Evolutionary conservation across 805 yeast species (phyloP), one percentile per base, ranked within the genome.

Genomic region (Pichia ethanolica): DNA sequence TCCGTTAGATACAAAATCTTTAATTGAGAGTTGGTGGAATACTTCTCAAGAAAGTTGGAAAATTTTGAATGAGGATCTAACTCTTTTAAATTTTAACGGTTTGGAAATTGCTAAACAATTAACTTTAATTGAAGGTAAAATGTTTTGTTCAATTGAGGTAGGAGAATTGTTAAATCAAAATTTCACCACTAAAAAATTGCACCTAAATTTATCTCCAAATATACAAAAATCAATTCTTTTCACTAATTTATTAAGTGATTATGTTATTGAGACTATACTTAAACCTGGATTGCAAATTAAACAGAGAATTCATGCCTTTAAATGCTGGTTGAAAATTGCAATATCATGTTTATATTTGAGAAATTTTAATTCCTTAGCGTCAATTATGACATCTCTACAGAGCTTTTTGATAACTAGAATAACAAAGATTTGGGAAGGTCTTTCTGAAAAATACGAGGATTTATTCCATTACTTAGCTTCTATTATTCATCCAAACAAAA

Each of bases 311-410:
- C 72, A 72, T 48, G 74, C 81, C 47, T 62, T 85, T 35, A 81
- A 81, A 56, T 74, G 79, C 12, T 86, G 95, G 95, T 66, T 86
- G 50, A 83, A 83, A 59, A 73, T 86, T 35, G 86, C 89, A 0
- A 71, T 83, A 47, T 82, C 89, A 1, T 82, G 89, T 56, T 71
- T 83, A 39, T 83, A 85, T 58, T 71, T 86, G 62, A 71, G 89
- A 52, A 86, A 86, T 61, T 86, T 81, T 69, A 86, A 86, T 60
- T 82, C 93, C 0, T 69, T 86, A 53, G 90, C 91, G 2, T 83
- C 91, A 1, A 83, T 86, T 42, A 79, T 86, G 69, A 84, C 89
- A 0, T 75, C 89, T 1, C 69, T 86, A 53, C 95, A 86, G 61
- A 82, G 84, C 46, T 86, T 83, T 61, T 72, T 83, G 39, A 68